A percentile compares a stretch with the other conserved stretches of the same genome.
phyloP scores from a whole-genome alignment of 805 yeast species.

The Kuraishia ogatae region DNA sequence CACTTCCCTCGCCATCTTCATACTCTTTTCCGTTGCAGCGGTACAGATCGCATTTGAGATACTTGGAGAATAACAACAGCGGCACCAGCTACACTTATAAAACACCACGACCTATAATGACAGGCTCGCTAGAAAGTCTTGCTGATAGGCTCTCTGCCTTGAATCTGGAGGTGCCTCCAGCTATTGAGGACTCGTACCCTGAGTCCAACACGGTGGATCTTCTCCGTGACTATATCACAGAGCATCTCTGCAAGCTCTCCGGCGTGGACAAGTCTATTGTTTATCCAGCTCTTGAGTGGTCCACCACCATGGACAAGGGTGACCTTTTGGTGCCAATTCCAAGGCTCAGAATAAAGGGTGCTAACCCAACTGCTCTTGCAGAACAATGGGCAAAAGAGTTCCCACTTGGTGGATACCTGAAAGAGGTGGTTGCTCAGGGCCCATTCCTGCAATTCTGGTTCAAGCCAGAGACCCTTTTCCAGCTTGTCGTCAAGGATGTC shows the following conservation, averaged over 20 bases:
- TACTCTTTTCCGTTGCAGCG: neutral
- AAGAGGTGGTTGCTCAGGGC: slow-evolving; percentile 74
- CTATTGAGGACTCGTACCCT: slow-evolving; percentile 57
- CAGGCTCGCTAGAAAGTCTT: slow-evolving; percentile 16
- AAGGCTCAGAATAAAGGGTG: slow-evolving; percentile 76
- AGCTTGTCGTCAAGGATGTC: slow-evolving; percentile 62
- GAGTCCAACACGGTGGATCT: slow-evolving; percentile 76
- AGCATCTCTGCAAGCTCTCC: slow-evolving; percentile 64
- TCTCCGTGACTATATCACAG: slow-evolving; percentile 81
- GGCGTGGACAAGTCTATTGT: slow-evolving; percentile 64
- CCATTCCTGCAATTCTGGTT: slow-evolving; percentile 88
- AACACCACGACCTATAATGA: slow-evolving; percentile 11
- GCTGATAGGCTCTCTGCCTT: slow-evolving; percentile 15
- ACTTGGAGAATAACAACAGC: neutral
- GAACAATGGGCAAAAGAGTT: slow-evolving; percentile 71
- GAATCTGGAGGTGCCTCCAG: slow-evolving; percentile 28
- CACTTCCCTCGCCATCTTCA: neutral
- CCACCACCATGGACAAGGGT: slow-evolving; percentile 81
- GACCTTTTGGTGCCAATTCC: slow-evolving; percentile 91
- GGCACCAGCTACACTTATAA: neutral
- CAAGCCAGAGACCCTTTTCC: slow-evolving; percentile 54
- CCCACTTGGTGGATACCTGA: slow-evolving; percentile 62
- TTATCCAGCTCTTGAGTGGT: slow-evolving; percentile 82
- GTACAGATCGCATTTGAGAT: neutral
- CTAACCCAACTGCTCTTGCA: slow-evolving; percentile 68